These are phyloP conservation scores for Tricholoma flavovirens DNA, from an alignment of 768 basidiomycete species.

Conservation along the genomic window DNA sequence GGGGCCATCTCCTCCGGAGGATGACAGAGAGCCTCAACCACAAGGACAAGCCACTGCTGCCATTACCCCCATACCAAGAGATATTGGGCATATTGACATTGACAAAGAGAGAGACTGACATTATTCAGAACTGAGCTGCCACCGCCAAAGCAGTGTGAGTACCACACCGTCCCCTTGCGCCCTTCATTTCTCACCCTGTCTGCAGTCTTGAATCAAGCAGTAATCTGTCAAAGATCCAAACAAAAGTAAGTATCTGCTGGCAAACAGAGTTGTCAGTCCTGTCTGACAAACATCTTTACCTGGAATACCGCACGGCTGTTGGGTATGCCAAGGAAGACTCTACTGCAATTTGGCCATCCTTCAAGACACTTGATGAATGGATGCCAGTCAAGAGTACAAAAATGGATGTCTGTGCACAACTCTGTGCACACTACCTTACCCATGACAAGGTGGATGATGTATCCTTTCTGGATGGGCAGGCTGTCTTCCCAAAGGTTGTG, in stretches of 20 bases:
- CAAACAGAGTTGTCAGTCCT: too few relatives aligned
- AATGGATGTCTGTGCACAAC: conserved; percentile 3
- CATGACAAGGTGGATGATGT: conserved; percentile 5
- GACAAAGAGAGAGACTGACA: not conserved
- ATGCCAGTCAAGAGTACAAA: conserved; percentile 7
- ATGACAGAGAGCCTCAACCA: conserved; percentile 1
- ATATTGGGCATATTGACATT: not conserved
- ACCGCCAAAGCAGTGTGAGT: too few relatives aligned
- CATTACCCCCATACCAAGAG: conserved; percentile 3
- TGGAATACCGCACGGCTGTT: conserved; percentile 5
- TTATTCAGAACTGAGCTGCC: not conserved
- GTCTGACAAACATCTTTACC: not conserved
- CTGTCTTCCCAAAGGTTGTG: not conserved
- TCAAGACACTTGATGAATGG: conserved; percentile 8
- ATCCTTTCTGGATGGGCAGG: conserved; percentile 2
- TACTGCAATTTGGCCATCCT: not conserved
- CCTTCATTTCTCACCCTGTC: not conserved
- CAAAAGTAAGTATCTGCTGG: too few relatives aligned
- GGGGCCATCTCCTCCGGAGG: conserved; percentile 7
- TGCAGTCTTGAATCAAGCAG: too few relatives aligned
- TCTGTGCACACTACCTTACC: conserved; percentile 2
- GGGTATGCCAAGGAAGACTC: conserved; percentile 6
- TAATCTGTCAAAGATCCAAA: not conserved
- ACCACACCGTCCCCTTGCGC: not conserved
- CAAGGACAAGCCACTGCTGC: not conserved